Base-by-base conservation (phyloP, 352 stramenopile species). In the Phytophthora constricta region DNA sequence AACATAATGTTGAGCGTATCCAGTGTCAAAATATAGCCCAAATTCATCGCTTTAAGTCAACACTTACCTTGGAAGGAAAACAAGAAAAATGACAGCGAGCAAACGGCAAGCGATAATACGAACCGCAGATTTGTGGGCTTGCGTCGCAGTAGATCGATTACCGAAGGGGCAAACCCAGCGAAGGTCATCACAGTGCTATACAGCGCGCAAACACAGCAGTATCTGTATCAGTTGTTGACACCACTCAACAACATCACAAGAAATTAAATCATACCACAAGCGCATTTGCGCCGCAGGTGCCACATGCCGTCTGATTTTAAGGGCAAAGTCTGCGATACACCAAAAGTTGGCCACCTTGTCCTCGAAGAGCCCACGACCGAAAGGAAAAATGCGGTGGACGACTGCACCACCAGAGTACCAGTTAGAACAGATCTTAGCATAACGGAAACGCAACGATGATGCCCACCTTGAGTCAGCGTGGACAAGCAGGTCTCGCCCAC, bases 301-400 rank as follows among this genome's bases (percentile, higher is more conserved):
- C 17, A 97, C 58, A 42, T 78, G 71, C 4, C 67, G 72, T 19
- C 77, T 82, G 23, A 96, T 84, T 60, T 96, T 96, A 27, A 90
- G 33, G 42, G 90, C 64, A 22, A 94, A 81, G 55, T 97, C 95
- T 43, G 96, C 64, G 13, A 96, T 89, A 72, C 93, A 99, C 97
- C 96, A 99, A 43, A 98, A 76, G 71, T 98, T 99, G 23, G 96
- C 85, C 11, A 99, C 97, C 69, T 99, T 99, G 68, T 98, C 97
- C 82, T 99, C 97, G 76, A 99, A 99, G 33, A 99, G 70, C 8
- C 97, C 97, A 19, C 97, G 84, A 17, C 90, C 79, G 62, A 99
- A 97, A 2, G 97, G 97, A 63, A 99, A 99, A 31, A 99, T 90
- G 22, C 97, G 91, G 48, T 88, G 82, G 2, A 98, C 19, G 33